Evolutionary conservation across 768 basidiomycete genomes (phyloP).

Genomic region (Kwoniella pini): DNA sequence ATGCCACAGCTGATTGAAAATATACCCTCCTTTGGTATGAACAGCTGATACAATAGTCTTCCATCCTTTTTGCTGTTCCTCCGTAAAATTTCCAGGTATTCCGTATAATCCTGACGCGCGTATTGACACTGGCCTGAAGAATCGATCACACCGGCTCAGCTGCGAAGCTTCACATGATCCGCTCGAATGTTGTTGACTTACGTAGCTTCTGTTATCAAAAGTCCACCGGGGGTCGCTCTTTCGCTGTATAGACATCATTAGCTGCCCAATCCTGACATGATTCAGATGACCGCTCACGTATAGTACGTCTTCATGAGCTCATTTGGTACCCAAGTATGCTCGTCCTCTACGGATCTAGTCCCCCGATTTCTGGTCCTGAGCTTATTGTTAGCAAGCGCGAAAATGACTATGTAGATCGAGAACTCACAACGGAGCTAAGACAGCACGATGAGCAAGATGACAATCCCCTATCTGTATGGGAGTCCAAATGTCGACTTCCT

Average conservation of each 20-base stretch:
- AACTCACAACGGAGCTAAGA: constrained; percentile 27
- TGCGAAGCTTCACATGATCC: no score
- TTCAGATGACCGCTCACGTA: not conserved
- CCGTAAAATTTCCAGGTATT: constrained; percentile 29
- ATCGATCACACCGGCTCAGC: not conserved
- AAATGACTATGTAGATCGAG: no score
- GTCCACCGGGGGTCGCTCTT: constrained; percentile 50
- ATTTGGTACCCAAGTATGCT: constrained; percentile 21
- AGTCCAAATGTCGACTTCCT: constrained; percentile 12
- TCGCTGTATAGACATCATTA: constrained; percentile 7
- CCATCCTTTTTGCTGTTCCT: constrained; percentile 23
- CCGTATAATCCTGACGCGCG: constrained; percentile 23
- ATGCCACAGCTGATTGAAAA: constrained; percentile 28
- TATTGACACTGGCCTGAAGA: constrained; percentile 25
- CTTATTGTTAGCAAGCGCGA: not conserved
- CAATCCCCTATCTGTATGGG: constrained; percentile 21
- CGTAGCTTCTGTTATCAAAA: constrained; percentile 49
- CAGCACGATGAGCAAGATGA: constrained; percentile 19
- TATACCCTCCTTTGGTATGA: constrained; percentile 16
- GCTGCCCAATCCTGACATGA: not conserved
- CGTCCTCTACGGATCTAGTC: not conserved
- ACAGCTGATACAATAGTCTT: constrained; percentile 12
- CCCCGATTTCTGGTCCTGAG: constrained; percentile 22
- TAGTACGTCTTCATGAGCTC: constrained; percentile 29
- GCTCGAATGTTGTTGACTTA: constrained; percentile 11